Percentiles rank a stretch among this genome's conserved stretches.
phyloP scores from a whole-genome alignment of 495 filamentous ascomycete species.

The Tuber melanosporum region DNA sequence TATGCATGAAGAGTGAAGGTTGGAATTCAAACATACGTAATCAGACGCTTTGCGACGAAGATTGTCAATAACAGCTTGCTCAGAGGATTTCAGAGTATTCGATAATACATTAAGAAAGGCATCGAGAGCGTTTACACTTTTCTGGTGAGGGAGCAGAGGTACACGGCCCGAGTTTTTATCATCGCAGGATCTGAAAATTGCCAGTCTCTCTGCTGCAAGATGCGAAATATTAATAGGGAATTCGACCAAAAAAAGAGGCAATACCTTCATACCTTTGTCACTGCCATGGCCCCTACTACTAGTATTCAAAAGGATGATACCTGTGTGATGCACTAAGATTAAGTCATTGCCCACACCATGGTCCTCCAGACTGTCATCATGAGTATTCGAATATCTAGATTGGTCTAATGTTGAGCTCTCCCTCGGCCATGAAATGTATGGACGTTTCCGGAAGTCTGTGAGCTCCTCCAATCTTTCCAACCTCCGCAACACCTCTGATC shows the following conservation, averaged over 20 bases:
- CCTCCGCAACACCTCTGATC: too few relatives aligned
- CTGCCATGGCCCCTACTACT: background rate
- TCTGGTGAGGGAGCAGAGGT: background rate
- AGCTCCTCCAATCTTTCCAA: background rate
- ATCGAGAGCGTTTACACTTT: background rate
- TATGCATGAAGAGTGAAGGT: background rate
- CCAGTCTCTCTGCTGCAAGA: background rate
- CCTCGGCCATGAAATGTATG: background rate
- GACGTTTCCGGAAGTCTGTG: background rate
- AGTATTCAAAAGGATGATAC: background rate
- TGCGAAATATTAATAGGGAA: background rate
- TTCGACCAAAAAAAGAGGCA: background rate
- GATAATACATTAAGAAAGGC: background rate
- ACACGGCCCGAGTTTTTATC: background rate
- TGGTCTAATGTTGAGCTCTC: background rate
- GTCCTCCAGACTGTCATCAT: background rate
- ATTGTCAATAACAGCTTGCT: background rate
- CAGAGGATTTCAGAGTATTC: background rate
- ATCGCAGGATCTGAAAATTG: background rate
- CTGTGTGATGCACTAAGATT: background rate
- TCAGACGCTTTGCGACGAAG: background rate
- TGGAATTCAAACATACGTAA: background rate
- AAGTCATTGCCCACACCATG: background rate
- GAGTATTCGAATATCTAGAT: background rate
- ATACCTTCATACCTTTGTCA: background rate